Percentiles rank a stretch among this genome's conserved stretches.
phyloP scores from a whole-genome alignment of 768 basidiomycete genomes.

The Tulasnella sp. region DNA sequence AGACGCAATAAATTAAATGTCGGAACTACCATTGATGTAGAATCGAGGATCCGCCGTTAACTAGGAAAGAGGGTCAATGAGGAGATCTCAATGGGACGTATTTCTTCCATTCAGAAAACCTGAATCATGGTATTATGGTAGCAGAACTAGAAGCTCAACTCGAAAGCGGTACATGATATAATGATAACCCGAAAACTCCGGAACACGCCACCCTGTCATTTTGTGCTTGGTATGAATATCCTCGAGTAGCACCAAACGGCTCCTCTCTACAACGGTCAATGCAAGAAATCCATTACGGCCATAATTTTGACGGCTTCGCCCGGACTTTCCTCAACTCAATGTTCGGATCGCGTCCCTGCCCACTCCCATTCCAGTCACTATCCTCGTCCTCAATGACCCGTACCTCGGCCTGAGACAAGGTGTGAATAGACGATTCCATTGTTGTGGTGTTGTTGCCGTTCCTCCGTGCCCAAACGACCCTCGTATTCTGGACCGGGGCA shows the following conservation, averaged over 20 bases:
- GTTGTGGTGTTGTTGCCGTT: neutral
- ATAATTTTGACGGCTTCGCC: neutral
- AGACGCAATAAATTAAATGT: no score
- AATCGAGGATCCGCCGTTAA: no score
- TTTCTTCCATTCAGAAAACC: no score
- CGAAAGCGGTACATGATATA: constrained; percentile 1
- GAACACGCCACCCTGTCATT: neutral
- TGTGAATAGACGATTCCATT: neutral
- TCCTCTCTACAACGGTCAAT: neutral
- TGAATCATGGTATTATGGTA: no score
- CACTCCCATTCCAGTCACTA: neutral
- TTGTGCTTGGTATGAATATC: neutral
- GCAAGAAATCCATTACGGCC: neutral
- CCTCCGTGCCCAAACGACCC: neutral
- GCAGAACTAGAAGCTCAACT: neutral
- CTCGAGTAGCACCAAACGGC: neutral
- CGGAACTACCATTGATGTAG: no score
- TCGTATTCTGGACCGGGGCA: neutral
- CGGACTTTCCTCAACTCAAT: neutral
- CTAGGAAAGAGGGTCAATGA: no score
- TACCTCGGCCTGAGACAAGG: neutral
- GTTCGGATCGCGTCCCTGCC: neutral
- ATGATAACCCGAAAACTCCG: neutral
- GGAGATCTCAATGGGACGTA: no score
- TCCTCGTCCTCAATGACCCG: neutral